Conservation (phyloP, 2,329 filamentous ascomycete species). For the Colletotrichum theobromicola region DNA sequence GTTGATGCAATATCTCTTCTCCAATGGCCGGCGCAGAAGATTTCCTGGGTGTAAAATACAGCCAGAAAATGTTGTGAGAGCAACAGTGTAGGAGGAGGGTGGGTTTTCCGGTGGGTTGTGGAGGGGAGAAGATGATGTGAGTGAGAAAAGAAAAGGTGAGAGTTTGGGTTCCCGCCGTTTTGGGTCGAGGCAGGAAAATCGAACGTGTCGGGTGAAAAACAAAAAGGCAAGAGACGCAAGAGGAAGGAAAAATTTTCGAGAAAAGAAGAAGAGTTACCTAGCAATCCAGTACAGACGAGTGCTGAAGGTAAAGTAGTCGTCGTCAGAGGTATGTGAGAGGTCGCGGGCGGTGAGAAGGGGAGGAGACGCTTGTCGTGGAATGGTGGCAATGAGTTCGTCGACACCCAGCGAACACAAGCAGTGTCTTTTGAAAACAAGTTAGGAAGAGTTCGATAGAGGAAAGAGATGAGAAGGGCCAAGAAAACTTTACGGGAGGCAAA, state of each 20-base stretch:
- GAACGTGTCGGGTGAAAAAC: background rate
- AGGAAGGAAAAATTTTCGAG: background rate
- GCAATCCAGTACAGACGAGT: background rate
- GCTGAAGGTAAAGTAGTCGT: background rate
- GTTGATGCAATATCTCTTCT: background rate
- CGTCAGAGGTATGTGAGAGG: background rate
- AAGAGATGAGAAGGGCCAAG: background rate
- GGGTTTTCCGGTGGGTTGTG: background rate
- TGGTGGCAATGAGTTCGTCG: too few relatives aligned
- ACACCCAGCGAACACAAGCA: background rate
- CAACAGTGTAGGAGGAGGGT: background rate
- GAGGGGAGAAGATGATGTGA: background rate
- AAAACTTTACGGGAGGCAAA: background rate
- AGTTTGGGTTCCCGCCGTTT: background rate
- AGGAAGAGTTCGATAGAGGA: background rate
- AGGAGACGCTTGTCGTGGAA: background rate
- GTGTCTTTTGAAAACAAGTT: background rate
- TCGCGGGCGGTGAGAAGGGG: background rate
- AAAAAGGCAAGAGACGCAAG: background rate
- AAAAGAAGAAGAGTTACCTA: background rate
- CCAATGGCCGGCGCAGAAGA: background rate
- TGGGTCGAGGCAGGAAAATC: background rate
- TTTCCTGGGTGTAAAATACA: background rate
- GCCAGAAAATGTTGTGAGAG: background rate
- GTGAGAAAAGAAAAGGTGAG: background rate